Conservation (phyloP, 2,329 filamentous ascomycete genomes). For the Falciphora oryzae region DNA sequence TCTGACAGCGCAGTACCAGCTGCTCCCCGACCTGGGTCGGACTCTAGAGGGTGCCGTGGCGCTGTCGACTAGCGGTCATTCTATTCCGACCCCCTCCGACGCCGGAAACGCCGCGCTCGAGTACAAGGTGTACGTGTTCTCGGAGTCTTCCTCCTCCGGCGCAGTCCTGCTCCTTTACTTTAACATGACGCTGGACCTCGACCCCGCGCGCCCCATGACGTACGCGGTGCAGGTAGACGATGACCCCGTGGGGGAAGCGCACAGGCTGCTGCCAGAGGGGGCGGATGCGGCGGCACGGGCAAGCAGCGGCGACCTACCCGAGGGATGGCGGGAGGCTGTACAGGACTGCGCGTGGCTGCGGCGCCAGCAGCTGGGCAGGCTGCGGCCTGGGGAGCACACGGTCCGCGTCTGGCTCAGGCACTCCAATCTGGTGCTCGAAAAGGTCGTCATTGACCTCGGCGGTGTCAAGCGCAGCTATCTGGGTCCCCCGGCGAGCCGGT, state of each 20-base stretch:
- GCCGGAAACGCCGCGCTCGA: neutral
- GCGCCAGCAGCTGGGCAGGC: slow-evolving; percentile 8
- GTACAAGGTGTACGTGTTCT: slow-evolving; percentile 7
- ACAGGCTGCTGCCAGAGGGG: slow-evolving; percentile 8
- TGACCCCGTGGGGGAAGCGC: slow-evolving; percentile 11
- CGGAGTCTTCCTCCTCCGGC: neutral
- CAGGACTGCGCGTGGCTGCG: slow-evolving; percentile 16
- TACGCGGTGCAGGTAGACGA: slow-evolving; percentile 37
- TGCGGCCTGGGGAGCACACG: slow-evolving; percentile 15
- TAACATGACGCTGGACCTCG: slow-evolving; percentile 29
- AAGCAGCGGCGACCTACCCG: slow-evolving; percentile 10
- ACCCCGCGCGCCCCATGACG: slow-evolving; percentile 31
- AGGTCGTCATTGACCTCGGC: slow-evolving; percentile 30
- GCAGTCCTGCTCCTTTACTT: slow-evolving; percentile 30
- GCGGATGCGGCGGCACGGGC: slow-evolving; percentile 19
- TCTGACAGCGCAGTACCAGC: slow-evolving; percentile 23
- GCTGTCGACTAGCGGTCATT: neutral
- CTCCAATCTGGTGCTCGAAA: slow-evolving; percentile 26
- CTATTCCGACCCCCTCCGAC: neutral
- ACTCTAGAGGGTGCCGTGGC: slow-evolving; percentile 34
- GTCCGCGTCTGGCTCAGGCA: slow-evolving; percentile 24
- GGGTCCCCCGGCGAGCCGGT: slow-evolving; percentile 22
- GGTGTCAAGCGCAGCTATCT: slow-evolving; percentile 29
- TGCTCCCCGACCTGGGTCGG: slow-evolving; percentile 33
- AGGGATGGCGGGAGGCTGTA: slow-evolving; percentile 14